Conservation (phyloP, 2,329 filamentous ascomycete genomes). For the Phaeosphaeriaceae sp. region DNA sequence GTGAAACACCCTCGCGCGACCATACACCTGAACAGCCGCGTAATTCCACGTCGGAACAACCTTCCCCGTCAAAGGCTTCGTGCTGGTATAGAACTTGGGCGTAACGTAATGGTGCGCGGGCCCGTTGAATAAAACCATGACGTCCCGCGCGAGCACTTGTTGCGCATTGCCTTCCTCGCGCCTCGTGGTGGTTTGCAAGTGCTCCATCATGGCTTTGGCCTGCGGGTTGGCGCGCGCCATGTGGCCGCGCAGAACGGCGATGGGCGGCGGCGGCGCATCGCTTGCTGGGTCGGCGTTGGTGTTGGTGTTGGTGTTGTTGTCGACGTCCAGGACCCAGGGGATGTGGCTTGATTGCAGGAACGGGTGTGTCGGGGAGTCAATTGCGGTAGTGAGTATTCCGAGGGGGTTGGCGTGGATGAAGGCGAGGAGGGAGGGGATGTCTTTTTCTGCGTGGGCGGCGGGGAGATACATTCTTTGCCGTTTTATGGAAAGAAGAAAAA, state of each 20-base stretch:
- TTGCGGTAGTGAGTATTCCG: conserved; percentile 68
- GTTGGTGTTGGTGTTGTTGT: conserved; percentile 25
- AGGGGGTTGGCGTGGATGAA: conserved; percentile 54
- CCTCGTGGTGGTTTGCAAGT: conserved; percentile 48
- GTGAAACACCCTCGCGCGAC: conserved; percentile 61
- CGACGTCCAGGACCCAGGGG: conserved; percentile 47
- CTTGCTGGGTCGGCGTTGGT: too few species aligned
- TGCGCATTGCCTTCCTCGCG: too few species aligned
- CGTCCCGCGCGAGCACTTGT: conserved; percentile 55
- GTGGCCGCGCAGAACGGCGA: conserved; percentile 64
- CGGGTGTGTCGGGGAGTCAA: conserved; percentile 41
- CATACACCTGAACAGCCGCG: conserved; percentile 68
- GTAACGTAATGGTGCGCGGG: conserved; percentile 69
- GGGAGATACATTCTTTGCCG: too few species aligned
- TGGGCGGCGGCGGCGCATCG: too few species aligned
- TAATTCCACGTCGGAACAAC: conserved; percentile 77
- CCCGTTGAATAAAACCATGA: conserved; percentile 67
- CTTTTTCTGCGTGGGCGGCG: too few species aligned
- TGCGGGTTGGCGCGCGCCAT: conserved; percentile 69
- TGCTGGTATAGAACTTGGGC: conserved; percentile 67
- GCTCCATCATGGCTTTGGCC: conserved; percentile 63
- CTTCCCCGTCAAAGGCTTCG: conserved; percentile 68
- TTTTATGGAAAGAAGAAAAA: too few species aligned
- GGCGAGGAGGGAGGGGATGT: too few species aligned
- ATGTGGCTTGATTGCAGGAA: conserved; percentile 33